Percentiles rank a stretch among this genome's conserved stretches.
These are phyloP conservation scores for Parachlorella kessleri DNA, from an alignment of 139 green algal species.

Conservation along the genomic window DNA sequence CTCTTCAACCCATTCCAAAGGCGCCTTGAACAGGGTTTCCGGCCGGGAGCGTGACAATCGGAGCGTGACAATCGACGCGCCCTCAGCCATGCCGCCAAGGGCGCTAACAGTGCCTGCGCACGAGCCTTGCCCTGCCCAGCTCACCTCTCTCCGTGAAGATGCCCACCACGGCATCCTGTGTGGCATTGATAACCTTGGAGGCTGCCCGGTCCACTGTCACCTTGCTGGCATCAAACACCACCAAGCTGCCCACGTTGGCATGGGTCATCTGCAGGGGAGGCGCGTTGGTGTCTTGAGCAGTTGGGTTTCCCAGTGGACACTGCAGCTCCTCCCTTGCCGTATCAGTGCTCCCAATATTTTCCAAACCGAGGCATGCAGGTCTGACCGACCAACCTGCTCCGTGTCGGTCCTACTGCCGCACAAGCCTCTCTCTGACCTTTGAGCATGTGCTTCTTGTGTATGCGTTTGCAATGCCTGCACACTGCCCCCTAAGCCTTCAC, in stretches of 20 bases:
- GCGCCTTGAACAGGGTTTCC: too few relatives aligned
- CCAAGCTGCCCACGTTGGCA: slow-evolving; percentile 59
- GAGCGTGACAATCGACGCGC: not conserved
- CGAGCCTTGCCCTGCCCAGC: too few relatives aligned
- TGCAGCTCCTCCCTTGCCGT: not conserved
- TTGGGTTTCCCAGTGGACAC: not conserved
- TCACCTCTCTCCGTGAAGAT: slow-evolving; percentile 66
- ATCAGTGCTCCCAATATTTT: too few relatives aligned
- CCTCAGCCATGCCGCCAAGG: too few relatives aligned
- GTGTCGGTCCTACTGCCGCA: not conserved
- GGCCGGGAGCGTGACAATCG: too few relatives aligned
- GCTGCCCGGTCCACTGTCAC: slow-evolving; percentile 17
- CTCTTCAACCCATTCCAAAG: too few relatives aligned
- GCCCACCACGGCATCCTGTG: slow-evolving; percentile 54
- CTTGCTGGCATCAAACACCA: slow-evolving; percentile 61
- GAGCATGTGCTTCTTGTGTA: too few relatives aligned
- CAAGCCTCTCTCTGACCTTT: not conserved
- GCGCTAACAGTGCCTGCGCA: too few relatives aligned
- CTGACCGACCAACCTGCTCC: not conserved
- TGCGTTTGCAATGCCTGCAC: too few relatives aligned
- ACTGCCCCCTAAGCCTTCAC: too few relatives aligned
- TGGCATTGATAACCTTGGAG: slow-evolving; percentile 10
- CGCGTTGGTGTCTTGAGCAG: too few relatives aligned
- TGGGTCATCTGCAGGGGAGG: slow-evolving; percentile 60
- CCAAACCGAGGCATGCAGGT: not conserved